Evolutionary conservation across 768 basidiomycete species (phyloP).

Genomic region (Psilocybe azurescens): DNA sequence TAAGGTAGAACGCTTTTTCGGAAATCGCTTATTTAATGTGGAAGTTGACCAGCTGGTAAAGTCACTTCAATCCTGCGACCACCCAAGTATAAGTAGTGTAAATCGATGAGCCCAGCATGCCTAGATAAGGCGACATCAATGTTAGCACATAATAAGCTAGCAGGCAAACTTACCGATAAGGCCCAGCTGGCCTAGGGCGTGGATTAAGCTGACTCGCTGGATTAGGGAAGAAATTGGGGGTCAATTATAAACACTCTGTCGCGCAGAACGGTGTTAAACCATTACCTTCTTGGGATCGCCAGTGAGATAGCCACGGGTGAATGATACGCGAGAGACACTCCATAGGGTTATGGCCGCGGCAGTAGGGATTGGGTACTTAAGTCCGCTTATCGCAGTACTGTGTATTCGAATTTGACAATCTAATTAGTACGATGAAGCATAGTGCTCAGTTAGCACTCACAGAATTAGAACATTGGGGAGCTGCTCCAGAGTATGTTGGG

Average conservation of each 20-base stretch:
- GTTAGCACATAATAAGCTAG: not conserved
- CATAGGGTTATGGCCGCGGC: slow-evolving; percentile 42
- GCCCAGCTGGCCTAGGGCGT: not conserved
- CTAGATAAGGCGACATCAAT: not conserved
- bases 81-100: not conserved
- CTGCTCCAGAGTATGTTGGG: not conserved
- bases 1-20: too few relatives aligned
- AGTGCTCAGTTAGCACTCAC: not conserved
- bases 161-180: not conserved
- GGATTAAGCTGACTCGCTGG: not conserved
- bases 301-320: slow-evolving; percentile 49
- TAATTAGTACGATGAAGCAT: not conserved
- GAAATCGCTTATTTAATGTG: too few relatives aligned
- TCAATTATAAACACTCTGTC: too few relatives aligned
- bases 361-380: slow-evolving; percentile 47
- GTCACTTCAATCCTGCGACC: not conserved
- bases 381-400: slow-evolving; percentile 44
- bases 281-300: slow-evolving; percentile 49
- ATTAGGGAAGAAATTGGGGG: not conserved
- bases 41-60: too few relatives aligned
- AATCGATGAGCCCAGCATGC: not conserved
- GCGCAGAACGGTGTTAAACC: not conserved
- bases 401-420: not conserved
- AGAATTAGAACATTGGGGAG: not conserved
- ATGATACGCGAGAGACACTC: slow-evolving; percentile 45